Conservation (phyloP, 164 flowering plant genomes). For the Aristolochia contorta region DNA sequence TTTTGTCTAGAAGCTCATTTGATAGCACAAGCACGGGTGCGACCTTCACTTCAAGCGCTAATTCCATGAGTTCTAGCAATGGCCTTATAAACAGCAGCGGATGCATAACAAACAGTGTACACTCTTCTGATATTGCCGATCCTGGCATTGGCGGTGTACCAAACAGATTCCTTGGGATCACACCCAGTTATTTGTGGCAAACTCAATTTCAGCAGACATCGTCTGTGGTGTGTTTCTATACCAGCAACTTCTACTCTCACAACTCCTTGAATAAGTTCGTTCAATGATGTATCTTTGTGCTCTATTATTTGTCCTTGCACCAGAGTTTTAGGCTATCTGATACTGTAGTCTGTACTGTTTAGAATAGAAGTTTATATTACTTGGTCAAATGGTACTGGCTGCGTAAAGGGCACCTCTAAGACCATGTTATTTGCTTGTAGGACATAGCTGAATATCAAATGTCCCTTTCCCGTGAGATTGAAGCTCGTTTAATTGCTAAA, state of each 20-base stretch:
- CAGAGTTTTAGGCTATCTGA: neutral
- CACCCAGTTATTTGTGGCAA: constrained; percentile 76
- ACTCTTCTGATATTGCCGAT: constrained; percentile 36
- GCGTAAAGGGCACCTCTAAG: neutral
- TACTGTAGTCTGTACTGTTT: neutral
- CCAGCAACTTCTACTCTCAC: neutral
- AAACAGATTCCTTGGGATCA: constrained; percentile 83
- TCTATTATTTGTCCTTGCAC: neutral
- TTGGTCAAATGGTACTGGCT: neutral
- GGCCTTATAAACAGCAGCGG: constrained; percentile 30
- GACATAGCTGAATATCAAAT: constrained; percentile 68
- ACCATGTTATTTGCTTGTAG: constrained; percentile 23
- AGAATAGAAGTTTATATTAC: neutral
- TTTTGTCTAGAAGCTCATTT: constrained; percentile 72
- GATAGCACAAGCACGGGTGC: constrained; percentile 75
- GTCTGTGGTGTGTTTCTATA: constrained; percentile 38
- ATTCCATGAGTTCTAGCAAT: constrained; percentile 49
- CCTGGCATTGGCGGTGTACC: constrained; percentile 95
- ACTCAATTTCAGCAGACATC: constrained; percentile 59
- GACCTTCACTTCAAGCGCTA: constrained; percentile 58
- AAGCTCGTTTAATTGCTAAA: constrained; percentile 64
- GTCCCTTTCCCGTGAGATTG: constrained; percentile 62
- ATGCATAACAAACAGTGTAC: constrained; percentile 22
- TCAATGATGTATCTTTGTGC: too few relatives aligned
- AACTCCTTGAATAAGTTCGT: neutral